These are phyloP conservation scores for Phytomonas sp. DNA, from an alignment of 208 protist species.

Conservation along the genomic window DNA sequence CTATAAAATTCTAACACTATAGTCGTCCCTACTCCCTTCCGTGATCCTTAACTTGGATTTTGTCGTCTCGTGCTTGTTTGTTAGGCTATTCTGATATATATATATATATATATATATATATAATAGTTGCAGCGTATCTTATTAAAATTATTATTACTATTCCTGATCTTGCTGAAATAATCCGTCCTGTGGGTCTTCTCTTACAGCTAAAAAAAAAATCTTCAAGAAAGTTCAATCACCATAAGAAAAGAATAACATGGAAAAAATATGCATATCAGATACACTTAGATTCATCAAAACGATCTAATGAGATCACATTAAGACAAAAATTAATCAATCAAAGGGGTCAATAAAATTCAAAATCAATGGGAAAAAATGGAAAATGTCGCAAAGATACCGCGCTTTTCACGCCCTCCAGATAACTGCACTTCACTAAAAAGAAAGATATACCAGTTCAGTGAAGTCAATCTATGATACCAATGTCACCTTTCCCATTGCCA, in stretches of 20 bases:
- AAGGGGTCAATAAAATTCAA: neutral
- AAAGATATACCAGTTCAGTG: neutral
- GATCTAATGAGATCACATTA: neutral
- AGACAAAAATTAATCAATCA: neutral
- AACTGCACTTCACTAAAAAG: neutral
- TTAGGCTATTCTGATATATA: neutral
- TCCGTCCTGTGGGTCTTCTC: neutral
- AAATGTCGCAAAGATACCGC: neutral
- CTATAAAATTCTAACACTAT: neutral
- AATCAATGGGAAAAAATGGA: neutral
- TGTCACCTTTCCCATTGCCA: neutral
- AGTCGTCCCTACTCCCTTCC: neutral
- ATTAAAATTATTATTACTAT: conserved; percentile 17
- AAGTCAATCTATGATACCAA: neutral
- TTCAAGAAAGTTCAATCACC: conserved; percentile 5
- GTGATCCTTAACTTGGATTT: neutral
- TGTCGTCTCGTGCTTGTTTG: neutral
- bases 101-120: conserved; percentile 2
- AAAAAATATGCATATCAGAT: conserved; percentile 8
- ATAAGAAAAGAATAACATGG: conserved; percentile 6
- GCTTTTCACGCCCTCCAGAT: neutral
- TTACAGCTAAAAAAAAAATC: neutral
- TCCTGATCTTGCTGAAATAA: conserved; percentile 2
- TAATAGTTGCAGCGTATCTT: neutral
- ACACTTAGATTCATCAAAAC: neutral